phyloP scores from a whole-genome alignment of 441 rosid species.

The Arabidopsis lyrata region DNA sequence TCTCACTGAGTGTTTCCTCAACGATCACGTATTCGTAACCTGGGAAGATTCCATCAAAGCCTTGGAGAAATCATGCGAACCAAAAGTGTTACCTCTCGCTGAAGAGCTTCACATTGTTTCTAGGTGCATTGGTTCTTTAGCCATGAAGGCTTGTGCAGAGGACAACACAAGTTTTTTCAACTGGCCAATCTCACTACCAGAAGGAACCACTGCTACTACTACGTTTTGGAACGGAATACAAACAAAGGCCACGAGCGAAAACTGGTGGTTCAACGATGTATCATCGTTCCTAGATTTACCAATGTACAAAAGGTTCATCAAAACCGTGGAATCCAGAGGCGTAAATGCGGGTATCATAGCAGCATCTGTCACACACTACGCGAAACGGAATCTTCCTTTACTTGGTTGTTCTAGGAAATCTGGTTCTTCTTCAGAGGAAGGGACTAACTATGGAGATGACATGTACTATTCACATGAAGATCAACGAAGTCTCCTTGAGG shows the following conservation, averaged over 20 bases:
- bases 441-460: conserved; percentile 46
- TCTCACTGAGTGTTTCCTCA: conserved; percentile 73
- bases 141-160: conserved; percentile 74
- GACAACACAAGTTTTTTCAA: conserved; percentile 67
- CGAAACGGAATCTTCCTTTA: conserved; percentile 74
- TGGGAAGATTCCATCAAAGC: conserved; percentile 84
- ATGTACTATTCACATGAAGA: conserved; percentile 48
- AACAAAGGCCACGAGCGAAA: conserved; percentile 55
- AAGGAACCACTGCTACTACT: conserved; percentile 35
- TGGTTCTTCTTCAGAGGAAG: conserved; percentile 48
- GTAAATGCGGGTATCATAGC: conserved; percentile 64
- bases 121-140: conserved; percentile 79
- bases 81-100: conserved; percentile 62
- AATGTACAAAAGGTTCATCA: conserved; percentile 69
- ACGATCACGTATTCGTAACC: conserved; percentile 56
- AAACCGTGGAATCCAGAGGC: conserved; percentile 61
- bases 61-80: conserved; percentile 67
- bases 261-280: conserved; percentile 95
- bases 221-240: conserved; percentile 81
- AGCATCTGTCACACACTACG: conserved; percentile 74
- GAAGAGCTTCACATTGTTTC: conserved; percentile 86
- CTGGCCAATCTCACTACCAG: conserved; percentile 68
- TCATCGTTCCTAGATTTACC: conserved; percentile 63
- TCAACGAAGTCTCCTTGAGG: conserved; percentile 79
- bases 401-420: conserved; percentile 58